Conservation (phyloP, 495 filamentous ascomycete species). For the Aspergillus asperescens region DNA sequence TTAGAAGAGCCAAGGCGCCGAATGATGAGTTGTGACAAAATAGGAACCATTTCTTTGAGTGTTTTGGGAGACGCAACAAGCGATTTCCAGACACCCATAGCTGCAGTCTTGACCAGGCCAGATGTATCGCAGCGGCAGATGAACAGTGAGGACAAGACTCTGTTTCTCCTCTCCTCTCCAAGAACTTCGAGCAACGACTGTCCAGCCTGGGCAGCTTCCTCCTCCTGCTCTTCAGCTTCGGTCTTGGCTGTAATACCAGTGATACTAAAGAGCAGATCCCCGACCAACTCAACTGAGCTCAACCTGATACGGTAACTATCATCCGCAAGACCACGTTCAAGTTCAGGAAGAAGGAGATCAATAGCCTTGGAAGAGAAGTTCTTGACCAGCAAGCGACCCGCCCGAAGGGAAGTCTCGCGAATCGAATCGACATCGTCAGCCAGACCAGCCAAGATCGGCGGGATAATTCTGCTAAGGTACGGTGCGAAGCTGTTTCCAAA, state of each 20-base stretch:
- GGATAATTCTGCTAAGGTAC: slow-evolving; percentile 93
- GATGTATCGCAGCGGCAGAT: slow-evolving; percentile 98
- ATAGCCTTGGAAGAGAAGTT: slow-evolving; percentile 95
- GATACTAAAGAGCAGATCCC: slow-evolving; percentile 94
- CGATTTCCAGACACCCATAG: slow-evolving; percentile 92
- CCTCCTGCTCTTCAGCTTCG: slow-evolving; percentile 77
- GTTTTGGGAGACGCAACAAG: slow-evolving; percentile 88
- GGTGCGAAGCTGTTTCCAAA: slow-evolving; percentile 98
- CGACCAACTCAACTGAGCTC: slow-evolving; percentile 95
- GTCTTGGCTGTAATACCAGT: slow-evolving; percentile 85
- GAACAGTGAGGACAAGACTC: slow-evolving; percentile 89
- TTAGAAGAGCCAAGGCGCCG: slow-evolving; percentile 90
- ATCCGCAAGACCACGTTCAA: slow-evolving; percentile 91
- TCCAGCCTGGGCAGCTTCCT: slow-evolving; percentile 73
- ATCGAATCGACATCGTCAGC: slow-evolving; percentile 95
- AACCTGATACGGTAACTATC: slow-evolving; percentile 94
- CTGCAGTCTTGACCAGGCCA: slow-evolving; percentile 82
- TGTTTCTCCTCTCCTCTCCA: slow-evolving; percentile 91
- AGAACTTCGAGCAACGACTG: slow-evolving; percentile 88
- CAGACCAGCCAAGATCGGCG: slow-evolving; percentile 87
- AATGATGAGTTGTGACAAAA: slow-evolving; percentile 89
- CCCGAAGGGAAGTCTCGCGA: slow-evolving; percentile 85
- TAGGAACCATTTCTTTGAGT: slow-evolving; percentile 91
- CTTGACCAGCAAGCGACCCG: slow-evolving; percentile 91
- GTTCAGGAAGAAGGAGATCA: slow-evolving; percentile 86